A percentile compares a stretch with the other conserved stretches of the same genome.
These are phyloP conservation scores for Flaveria trinervia DNA, from an alignment of 129 eudicot species.

Conservation along the genomic window DNA sequence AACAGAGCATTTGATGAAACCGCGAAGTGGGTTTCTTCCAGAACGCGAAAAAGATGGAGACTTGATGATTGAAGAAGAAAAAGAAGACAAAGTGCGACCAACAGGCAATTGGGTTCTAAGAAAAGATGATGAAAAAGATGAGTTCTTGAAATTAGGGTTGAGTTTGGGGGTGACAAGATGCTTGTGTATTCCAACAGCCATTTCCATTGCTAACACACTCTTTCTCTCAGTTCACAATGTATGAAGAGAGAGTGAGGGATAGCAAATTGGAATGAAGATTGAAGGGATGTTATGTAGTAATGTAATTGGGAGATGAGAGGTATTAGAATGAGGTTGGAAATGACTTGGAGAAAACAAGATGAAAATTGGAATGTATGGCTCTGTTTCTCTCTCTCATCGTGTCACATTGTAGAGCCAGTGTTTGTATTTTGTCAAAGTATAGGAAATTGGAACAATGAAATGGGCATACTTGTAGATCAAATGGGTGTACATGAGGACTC, in stretches of 20 bases:
- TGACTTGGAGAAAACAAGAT: slow-evolving; percentile 4
- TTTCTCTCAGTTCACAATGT: slow-evolving; percentile 15
- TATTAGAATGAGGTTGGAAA: slow-evolving; percentile 3
- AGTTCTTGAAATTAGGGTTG: slow-evolving; percentile 29
- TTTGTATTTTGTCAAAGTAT: not conserved
- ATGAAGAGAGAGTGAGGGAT: slow-evolving; percentile 35
- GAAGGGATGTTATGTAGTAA: slow-evolving; percentile 21
- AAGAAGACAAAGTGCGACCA: slow-evolving; percentile 43
- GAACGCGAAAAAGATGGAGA: slow-evolving; percentile 25
- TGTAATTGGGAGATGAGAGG: slow-evolving; percentile 19
- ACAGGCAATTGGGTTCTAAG: slow-evolving; percentile 45
- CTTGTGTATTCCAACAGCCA: slow-evolving; percentile 48
- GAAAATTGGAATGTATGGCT: slow-evolving; percentile 23
- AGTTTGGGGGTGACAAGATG: slow-evolving; percentile 28
- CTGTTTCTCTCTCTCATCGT: slow-evolving; percentile 11
- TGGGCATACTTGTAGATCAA: not conserved
- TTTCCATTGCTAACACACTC: slow-evolving; percentile 51
- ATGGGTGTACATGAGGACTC: not conserved
- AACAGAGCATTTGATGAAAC: slow-evolving; percentile 69
- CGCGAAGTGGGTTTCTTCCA: slow-evolving; percentile 45
- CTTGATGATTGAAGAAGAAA: slow-evolving; percentile 29
- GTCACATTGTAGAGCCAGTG: slow-evolving; percentile 28
- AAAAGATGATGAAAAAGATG: slow-evolving; percentile 36
- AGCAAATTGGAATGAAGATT: slow-evolving; percentile 9
- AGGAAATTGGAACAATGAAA: too few relatives aligned